A percentile compares a stretch with the other conserved stretches of the same genome.
These are phyloP conservation scores for Brassica juncea DNA, from an alignment of 345 rosid species.

Conservation along the genomic window DNA sequence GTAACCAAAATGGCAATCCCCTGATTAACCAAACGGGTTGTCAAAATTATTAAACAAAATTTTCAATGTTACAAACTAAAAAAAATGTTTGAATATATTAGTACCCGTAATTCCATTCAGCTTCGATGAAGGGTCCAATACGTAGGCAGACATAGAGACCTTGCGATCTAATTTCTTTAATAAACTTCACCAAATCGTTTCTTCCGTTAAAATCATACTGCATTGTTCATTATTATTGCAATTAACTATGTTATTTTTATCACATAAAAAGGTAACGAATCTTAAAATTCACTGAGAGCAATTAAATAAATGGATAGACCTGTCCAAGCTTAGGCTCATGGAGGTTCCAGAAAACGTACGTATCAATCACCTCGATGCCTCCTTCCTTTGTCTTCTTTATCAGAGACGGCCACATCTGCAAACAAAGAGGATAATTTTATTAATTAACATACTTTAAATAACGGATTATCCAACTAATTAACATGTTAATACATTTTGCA, in stretches of 20 bases:
- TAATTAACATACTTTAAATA: neutral
- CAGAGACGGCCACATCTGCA: constrained; percentile 91
- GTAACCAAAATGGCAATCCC: constrained; percentile 90
- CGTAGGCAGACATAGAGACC: constrained; percentile 80
- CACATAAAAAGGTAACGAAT: neutral
- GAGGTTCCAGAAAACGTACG: constrained; percentile 93
- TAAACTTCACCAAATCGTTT: constrained; percentile 67
- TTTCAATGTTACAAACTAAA: neutral
- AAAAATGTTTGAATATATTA: neutral
- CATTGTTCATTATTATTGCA: constrained; percentile 2
- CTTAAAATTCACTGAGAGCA: neutral
- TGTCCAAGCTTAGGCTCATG: constrained; percentile 84
- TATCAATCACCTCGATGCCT: constrained; percentile 84
- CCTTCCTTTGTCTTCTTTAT: constrained; percentile 85
- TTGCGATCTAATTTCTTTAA: constrained; percentile 72
- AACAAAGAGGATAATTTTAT: neutral
- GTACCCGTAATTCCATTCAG: constrained; percentile 95
- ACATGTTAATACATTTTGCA: neutral
- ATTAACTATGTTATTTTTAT: neutral
- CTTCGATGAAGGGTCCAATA: constrained; percentile 81
- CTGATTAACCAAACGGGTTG: constrained; percentile 40
- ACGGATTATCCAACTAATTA: neutral
- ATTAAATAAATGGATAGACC: constrained; percentile 42
- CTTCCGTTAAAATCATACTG: constrained; percentile 91
- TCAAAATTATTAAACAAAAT: neutral